Evolutionary conservation across 106 monocot genomes (phyloP).

Genomic region (Gastrodia elata): DNA sequence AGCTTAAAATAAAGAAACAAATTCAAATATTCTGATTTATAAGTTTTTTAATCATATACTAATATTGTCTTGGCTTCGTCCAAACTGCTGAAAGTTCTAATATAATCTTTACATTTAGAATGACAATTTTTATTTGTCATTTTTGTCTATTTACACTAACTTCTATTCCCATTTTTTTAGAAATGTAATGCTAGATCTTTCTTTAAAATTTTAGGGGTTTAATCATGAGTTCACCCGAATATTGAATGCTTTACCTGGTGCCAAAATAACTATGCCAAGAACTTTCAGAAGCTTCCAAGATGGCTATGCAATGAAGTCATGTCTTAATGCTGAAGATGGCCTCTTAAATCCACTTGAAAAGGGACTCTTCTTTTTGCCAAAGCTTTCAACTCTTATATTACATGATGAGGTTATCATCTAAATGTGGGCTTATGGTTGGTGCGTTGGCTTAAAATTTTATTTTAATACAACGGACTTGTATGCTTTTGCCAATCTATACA

Average conservation of each 20-base stretch:
- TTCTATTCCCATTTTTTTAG: not conserved
- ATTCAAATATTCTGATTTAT: not conserved
- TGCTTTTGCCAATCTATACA: constrained; percentile 15
- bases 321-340: constrained; percentile 99
- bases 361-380: constrained; percentile 96
- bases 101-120: not conserved
- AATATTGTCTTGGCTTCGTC: not conserved
- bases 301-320: constrained; percentile 99
- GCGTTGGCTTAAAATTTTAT: not conserved
- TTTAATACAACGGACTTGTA: not conserved
- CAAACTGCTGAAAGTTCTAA: not conserved
- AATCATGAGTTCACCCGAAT: constrained; percentile 87
- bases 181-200: not conserved
- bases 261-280: constrained; percentile 89
- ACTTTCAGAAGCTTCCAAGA: constrained; percentile 85
- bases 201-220: constrained; percentile 47
- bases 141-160: not conserved
- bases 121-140: not conserved
- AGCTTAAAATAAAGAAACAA: not conserved
- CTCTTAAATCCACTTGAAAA: constrained; percentile 94
- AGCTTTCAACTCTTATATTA: constrained; percentile 95
- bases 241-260: constrained; percentile 80
- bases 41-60: not conserved
- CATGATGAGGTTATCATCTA: constrained; percentile 77
- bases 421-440: constrained; percentile 35